Conservation (phyloP, 2,329 filamentous ascomycete genomes). For the Tolypocladium capitatum region DNA sequence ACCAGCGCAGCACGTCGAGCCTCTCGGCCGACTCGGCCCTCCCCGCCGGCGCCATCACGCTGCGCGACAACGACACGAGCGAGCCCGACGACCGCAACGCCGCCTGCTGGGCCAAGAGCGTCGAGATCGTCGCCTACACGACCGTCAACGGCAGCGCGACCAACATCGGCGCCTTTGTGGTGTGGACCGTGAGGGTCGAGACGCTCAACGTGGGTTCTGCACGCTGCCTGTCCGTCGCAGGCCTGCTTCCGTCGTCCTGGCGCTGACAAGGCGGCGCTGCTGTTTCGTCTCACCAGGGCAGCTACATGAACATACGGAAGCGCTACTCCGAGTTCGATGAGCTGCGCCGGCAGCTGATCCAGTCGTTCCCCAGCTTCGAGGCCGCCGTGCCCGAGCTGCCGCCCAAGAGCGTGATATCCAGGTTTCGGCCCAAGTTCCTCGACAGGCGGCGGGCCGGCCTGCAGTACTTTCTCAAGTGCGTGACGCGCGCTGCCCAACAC, state of each 20-base stretch:
- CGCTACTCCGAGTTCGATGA: constrained; percentile 92
- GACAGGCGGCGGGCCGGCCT: constrained; percentile 72
- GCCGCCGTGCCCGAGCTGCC: constrained; percentile 82
- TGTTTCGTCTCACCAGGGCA: constrained; percentile 29
- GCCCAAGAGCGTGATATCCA: constrained; percentile 81
- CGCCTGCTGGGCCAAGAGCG: constrained; percentile 53
- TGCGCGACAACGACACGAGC: constrained; percentile 48
- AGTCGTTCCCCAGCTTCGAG: constrained; percentile 72
- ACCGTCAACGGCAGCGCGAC: constrained; percentile 43
- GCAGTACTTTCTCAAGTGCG: constrained; percentile 87
- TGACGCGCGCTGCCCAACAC: constrained; percentile 6
- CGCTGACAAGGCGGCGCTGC: neutral
- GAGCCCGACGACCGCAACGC: constrained; percentile 36
- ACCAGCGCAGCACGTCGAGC: constrained; percentile 26
- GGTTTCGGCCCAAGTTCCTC: constrained; percentile 72
- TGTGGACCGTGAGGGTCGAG: constrained; percentile 83
- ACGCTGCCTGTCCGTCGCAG: no score
- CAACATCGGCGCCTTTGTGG: constrained; percentile 76
- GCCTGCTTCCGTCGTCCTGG: neutral
- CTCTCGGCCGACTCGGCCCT: constrained; percentile 35
- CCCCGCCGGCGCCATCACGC: constrained; percentile 41
- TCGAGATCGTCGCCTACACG: constrained; percentile 43
- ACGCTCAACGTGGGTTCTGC: constrained; percentile 57
- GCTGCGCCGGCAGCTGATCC: constrained; percentile 57
- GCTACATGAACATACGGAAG: constrained; percentile 49